Evolutionary conservation across 805 yeast species (phyloP).

Genomic region (Metschnikowia orientalis): DNA sequence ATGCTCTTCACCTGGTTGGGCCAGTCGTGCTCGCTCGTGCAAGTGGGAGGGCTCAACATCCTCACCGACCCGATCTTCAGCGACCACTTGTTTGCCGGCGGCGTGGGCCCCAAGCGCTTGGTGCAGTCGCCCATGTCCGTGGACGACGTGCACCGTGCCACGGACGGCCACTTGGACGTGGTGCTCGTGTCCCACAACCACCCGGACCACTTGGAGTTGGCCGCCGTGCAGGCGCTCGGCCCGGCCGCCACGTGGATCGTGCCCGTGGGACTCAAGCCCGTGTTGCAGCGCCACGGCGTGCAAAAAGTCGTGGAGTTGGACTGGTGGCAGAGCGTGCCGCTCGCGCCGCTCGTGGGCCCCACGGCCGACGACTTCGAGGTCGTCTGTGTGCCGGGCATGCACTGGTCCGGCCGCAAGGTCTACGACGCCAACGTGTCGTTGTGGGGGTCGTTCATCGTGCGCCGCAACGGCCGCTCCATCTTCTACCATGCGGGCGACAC

Average conservation of each 20-base stretch:
- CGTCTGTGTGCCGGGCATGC: slow-evolving; percentile 92
- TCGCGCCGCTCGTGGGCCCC: slow-evolving; percentile 34
- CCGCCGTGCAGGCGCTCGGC: slow-evolving; percentile 47
- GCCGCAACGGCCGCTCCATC: slow-evolving; percentile 62
- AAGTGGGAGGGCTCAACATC: slow-evolving; percentile 65
- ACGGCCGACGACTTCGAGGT: slow-evolving; percentile 57
- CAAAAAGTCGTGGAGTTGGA: slow-evolving; percentile 68
- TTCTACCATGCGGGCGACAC: slow-evolving; percentile 94
- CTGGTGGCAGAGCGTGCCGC: slow-evolving; percentile 74
- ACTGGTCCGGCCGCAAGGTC: slow-evolving; percentile 90
- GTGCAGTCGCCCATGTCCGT: slow-evolving; percentile 67
- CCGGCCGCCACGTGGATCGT: slow-evolving; percentile 76
- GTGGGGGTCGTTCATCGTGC: slow-evolving; percentile 84
- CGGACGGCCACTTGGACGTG: slow-evolving; percentile 58
- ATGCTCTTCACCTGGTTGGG: slow-evolving; percentile 87
- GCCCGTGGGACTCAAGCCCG: slow-evolving; percentile 70
- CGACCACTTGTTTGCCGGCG: slow-evolving; percentile 55
- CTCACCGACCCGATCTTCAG: slow-evolving; percentile 83
- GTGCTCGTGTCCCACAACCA: slow-evolving; percentile 89
- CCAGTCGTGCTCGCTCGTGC: slow-evolving; percentile 78
- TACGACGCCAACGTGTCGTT: slow-evolving; percentile 74
- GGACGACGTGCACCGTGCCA: slow-evolving; percentile 46
- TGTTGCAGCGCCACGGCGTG: slow-evolving; percentile 56
- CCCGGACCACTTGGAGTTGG: slow-evolving; percentile 86
- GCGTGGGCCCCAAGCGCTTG: slow-evolving; percentile 81